Evolutionary conservation across 176 grass and related monocot genomes (phyloP).

Genomic region (Typha latifolia): DNA sequence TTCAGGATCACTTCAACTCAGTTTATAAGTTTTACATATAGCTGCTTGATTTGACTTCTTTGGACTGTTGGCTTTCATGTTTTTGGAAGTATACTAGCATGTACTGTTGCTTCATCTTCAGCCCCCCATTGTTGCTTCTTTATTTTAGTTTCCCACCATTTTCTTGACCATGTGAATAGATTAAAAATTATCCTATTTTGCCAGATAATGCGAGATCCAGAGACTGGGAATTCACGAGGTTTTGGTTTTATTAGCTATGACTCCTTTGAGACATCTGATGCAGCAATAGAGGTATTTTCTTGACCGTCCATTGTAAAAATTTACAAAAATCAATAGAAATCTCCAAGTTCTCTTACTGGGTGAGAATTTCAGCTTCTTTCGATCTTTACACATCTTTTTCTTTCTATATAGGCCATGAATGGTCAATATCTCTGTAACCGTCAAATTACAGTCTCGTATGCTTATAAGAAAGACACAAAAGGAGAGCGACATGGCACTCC

Average conservation of each 20-base stretch:
- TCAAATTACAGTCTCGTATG: slow-evolving; percentile 91
- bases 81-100: too few relatives aligned
- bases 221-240: slow-evolving; percentile 88
- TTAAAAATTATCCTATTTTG: slow-evolving; percentile 6
- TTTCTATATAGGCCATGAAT: slow-evolving; percentile 68
- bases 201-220: slow-evolving; percentile 95
- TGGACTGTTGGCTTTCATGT: too few relatives aligned
- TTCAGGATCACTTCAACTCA: too few relatives aligned
- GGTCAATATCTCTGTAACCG: slow-evolving; percentile 90
- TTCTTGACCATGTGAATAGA: neutral
- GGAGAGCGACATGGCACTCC: slow-evolving; percentile 93
- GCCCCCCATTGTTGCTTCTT: too few relatives aligned
- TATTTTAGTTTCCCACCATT: too few relatives aligned
- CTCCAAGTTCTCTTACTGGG: neutral
- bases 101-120: too few relatives aligned
- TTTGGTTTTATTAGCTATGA: slow-evolving; percentile 99
- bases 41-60: too few relatives aligned
- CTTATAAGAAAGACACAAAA: slow-evolving; percentile 97
- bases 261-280: slow-evolving; percentile 94
- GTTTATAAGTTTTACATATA: too few relatives aligned
- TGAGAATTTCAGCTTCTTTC: slow-evolving; percentile 3
- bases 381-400: slow-evolving; percentile 1
- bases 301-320: neutral
- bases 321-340: neutral
- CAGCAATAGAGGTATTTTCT: slow-evolving; percentile 79